Conservation (phyloP, 495 filamentous ascomycete species). For the Lophium mytilinum region DNA sequence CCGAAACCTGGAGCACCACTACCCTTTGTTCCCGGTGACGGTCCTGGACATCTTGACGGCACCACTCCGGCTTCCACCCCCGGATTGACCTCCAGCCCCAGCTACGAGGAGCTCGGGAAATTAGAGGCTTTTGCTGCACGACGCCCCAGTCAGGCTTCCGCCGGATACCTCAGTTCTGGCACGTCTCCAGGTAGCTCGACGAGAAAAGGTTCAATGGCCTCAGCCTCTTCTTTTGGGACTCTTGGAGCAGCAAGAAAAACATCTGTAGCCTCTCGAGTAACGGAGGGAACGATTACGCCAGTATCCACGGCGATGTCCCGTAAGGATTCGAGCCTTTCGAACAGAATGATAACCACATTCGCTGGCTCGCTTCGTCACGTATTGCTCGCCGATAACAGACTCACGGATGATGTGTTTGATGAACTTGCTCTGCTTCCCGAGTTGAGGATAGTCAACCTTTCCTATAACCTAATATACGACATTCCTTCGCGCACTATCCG, state of each 20-base stretch:
- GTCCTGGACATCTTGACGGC: slow-evolving; percentile 10
- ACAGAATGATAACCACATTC: slow-evolving; percentile 71
- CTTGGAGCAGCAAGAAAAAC: slow-evolving; percentile 70
- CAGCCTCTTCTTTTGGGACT: slow-evolving; percentile 43
- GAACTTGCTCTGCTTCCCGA: slow-evolving; percentile 77
- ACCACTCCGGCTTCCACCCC: slow-evolving; percentile 47
- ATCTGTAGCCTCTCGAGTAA: slow-evolving; percentile 64
- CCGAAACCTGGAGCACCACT: slow-evolving; percentile 53
- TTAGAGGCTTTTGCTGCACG: slow-evolving; percentile 57
- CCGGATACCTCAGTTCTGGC: slow-evolving; percentile 61
- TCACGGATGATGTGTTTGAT: slow-evolving; percentile 90
- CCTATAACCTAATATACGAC: slow-evolving; percentile 89
- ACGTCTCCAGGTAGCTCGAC: slow-evolving; percentile 57
- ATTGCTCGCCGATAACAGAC: slow-evolving; percentile 84
- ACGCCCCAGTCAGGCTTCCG: slow-evolving; percentile 75
- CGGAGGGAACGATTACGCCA: slow-evolving; percentile 52
- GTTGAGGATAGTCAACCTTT: slow-evolving; percentile 82
- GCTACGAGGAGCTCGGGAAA: slow-evolving; percentile 66
- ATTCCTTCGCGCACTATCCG: slow-evolving; percentile 81
- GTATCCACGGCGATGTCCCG: slow-evolving; percentile 52
- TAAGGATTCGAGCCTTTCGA: slow-evolving; percentile 82
- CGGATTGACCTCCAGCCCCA: slow-evolving; percentile 49
- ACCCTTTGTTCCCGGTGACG: slow-evolving; percentile 12
- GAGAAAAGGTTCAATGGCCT: slow-evolving; percentile 74
- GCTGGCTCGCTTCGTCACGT: slow-evolving; percentile 73